phyloP scores from a whole-genome alignment of 805 yeast species.

The Candida vaughaniae region DNA sequence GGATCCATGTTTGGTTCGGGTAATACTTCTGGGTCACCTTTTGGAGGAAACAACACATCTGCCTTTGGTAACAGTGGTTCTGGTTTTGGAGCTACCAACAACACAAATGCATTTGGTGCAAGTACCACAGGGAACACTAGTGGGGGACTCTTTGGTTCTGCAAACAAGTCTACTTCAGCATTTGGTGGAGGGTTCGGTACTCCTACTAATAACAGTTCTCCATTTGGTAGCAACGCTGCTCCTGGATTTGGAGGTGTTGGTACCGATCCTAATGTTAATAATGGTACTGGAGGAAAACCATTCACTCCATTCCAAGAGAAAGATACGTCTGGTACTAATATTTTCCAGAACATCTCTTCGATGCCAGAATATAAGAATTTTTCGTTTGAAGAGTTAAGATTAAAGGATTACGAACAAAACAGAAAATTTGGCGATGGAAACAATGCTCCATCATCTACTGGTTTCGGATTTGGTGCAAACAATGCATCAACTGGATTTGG shows the following conservation, averaged over 20 bases:
- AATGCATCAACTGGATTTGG: slow-evolving; percentile 20
- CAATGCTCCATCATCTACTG: slow-evolving; percentile 19
- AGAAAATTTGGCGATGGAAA: slow-evolving; percentile 55
- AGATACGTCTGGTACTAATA: slow-evolving; percentile 55
- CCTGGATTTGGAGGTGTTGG: slow-evolving; percentile 29
- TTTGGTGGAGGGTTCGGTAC: slow-evolving; percentile 20
- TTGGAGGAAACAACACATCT: slow-evolving; percentile 10
- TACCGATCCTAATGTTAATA: slow-evolving; percentile 36
- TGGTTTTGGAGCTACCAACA: slow-evolving; percentile 22
- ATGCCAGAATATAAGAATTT: slow-evolving; percentile 88
- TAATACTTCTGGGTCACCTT: slow-evolving; percentile 20
- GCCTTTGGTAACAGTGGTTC: slow-evolving; percentile 16
- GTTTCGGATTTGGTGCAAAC: slow-evolving; percentile 24
- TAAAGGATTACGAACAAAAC: slow-evolving; percentile 79
- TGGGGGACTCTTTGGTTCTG: slow-evolving; percentile 12
- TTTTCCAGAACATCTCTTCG: slow-evolving; percentile 71
- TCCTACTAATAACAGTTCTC: slow-evolving; percentile 17
- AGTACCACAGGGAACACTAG: slow-evolving; percentile 11
- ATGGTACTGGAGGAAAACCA: slow-evolving; percentile 73
- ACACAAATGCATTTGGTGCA: slow-evolving; percentile 8
- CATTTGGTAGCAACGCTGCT: slow-evolving; percentile 22
- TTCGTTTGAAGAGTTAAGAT: slow-evolving; percentile 85
- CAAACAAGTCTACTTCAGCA: slow-evolving; percentile 14
- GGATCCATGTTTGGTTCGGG: slow-evolving; percentile 16
- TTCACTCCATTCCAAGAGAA: slow-evolving; percentile 70